Evolutionary conservation across 306 rosid species (phyloP).

Genomic region (Vigna unguiculata): DNA sequence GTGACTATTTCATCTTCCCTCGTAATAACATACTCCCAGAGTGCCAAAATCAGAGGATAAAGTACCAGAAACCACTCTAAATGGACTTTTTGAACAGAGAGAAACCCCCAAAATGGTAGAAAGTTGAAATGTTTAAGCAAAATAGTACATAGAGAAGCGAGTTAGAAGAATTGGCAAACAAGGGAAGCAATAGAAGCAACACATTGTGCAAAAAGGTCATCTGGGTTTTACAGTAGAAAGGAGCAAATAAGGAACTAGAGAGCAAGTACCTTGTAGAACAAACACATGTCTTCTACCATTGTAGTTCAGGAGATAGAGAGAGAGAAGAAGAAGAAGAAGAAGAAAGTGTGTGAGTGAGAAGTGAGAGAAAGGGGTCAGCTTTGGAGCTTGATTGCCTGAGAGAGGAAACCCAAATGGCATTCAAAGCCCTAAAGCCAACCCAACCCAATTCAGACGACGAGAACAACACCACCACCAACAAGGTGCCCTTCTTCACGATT

Average conservation of each 20-base stretch:
- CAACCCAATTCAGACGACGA: constrained; percentile 12
- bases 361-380: constrained; percentile 39
- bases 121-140: constrained; percentile 29
- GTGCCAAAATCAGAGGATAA: constrained; percentile 13
- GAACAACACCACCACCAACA: constrained; percentile 4
- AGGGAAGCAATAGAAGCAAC: constrained; percentile 17
- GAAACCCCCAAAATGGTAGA: background rate
- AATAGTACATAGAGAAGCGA: background rate
- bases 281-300: constrained; percentile 75
- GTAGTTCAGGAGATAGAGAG: constrained; percentile 37
- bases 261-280: constrained; percentile 74
- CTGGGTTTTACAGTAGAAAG: background rate
- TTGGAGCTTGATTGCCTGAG: constrained; percentile 42
- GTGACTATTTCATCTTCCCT: constrained; percentile 32
- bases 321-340: constrained; percentile 15
- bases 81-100: background rate
- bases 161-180: background rate
- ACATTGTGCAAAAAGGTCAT: constrained; percentile 31
- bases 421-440: constrained; percentile 28
- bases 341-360: background rate
- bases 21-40: background rate
- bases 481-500: constrained; percentile 15
- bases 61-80: constrained; percentile 10
- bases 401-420: constrained; percentile 42
- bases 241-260: background rate